Conservation (phyloP, 495 filamentous ascomycete genomes). For the Neurospora discreta region DNA sequence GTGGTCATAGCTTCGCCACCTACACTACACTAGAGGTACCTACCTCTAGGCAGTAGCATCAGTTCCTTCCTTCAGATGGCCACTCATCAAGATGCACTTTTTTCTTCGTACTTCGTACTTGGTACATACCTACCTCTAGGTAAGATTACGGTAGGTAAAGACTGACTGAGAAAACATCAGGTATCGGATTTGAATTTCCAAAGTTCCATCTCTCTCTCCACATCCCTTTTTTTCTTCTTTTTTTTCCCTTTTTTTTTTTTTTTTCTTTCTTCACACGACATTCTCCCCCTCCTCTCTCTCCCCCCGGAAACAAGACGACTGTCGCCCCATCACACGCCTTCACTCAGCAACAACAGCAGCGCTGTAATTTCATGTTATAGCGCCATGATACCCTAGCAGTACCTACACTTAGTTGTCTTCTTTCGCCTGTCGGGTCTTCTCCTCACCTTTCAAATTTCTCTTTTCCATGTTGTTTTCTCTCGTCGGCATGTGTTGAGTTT, state of each 20-base stretch:
- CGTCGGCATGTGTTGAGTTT: neutral
- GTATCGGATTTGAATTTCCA: neutral
- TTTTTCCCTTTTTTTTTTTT: too few species aligned
- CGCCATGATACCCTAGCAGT: neutral
- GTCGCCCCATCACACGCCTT: neutral
- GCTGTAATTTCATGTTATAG: neutral
- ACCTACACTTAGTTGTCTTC: neutral
- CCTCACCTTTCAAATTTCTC: neutral
- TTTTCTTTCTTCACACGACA: too few species aligned
- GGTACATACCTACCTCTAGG: neutral
- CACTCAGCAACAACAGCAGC: neutral
- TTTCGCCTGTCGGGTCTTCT: neutral
- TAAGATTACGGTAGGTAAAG: neutral
- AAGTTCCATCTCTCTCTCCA: too few species aligned
- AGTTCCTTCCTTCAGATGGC: neutral
- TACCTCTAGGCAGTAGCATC: neutral
- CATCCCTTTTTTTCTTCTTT: too few species aligned
- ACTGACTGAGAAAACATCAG: neutral
- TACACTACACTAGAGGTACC: too few species aligned
- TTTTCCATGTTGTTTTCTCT: neutral
- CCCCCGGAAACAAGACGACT: neutral
- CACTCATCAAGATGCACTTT: neutral
- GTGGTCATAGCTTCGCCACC: conserved; percentile 6
- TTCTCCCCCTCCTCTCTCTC: too few species aligned
- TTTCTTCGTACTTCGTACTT: neutral